These are phyloP conservation scores for Volvariella surrecta DNA, from an alignment of 1,284 basidiomycete genomes.

Conservation along the genomic window DNA sequence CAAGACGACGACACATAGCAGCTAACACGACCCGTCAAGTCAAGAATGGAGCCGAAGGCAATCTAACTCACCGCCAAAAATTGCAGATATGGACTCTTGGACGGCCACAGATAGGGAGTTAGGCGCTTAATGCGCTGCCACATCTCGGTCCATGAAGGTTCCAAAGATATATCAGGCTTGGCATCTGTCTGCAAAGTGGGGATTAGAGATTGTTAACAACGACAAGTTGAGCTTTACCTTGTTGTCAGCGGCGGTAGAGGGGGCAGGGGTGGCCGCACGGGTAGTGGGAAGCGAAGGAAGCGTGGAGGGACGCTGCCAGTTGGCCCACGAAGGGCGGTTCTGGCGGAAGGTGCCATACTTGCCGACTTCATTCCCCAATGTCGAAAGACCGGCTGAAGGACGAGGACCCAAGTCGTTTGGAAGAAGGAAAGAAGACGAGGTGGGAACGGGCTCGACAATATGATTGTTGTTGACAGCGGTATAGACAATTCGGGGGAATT, in stretches of 20 bases:
- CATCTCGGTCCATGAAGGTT: slow-evolving; percentile 61
- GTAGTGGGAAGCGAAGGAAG: slow-evolving; percentile 43
- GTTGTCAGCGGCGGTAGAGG: slow-evolving; percentile 33
- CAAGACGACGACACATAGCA: slow-evolving; percentile 60
- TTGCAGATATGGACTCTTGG: slow-evolving; percentile 56
- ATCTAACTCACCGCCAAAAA: slow-evolving; percentile 49
- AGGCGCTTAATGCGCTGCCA: slow-evolving; percentile 52
- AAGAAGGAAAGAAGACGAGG: slow-evolving; percentile 44
- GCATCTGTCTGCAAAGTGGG: slow-evolving; percentile 23
- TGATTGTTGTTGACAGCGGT: slow-evolving; percentile 35
- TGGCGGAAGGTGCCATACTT: slow-evolving; percentile 72
- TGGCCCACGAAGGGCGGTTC: slow-evolving; percentile 26
- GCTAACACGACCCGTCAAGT: slow-evolving; percentile 24
- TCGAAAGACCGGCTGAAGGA: slow-evolving; percentile 37
- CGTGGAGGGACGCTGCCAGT: slow-evolving; percentile 27
- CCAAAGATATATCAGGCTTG: slow-evolving; percentile 47
- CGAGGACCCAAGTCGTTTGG: slow-evolving; percentile 32
- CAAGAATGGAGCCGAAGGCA: slow-evolving; percentile 4
- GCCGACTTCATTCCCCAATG: slow-evolving; percentile 33
- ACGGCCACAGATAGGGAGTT: slow-evolving; percentile 79
- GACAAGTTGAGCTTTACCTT: slow-evolving; percentile 21
- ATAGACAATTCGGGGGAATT: slow-evolving; percentile 55
- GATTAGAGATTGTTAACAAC: background rate
- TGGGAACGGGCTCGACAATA: slow-evolving; percentile 28
- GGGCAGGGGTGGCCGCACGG: slow-evolving; percentile 52